These are phyloP conservation scores for Apophysomyces ossiformis DNA, from an alignment of 371 early-diverging fungal species.

Conservation along the genomic window DNA sequence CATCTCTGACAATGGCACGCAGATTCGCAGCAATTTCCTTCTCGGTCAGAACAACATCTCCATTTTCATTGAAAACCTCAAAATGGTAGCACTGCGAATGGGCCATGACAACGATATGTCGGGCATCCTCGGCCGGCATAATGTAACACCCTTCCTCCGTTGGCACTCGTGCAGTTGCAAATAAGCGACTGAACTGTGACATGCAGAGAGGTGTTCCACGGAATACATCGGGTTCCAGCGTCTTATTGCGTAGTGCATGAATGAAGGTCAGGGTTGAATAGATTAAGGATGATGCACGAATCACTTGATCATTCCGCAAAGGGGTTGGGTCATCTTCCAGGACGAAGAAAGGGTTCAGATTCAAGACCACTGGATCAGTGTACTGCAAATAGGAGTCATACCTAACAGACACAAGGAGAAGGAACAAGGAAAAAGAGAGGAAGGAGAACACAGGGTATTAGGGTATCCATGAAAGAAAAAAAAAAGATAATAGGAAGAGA, in stretches of 20 bases:
- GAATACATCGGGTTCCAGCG: slow-evolving; percentile 67
- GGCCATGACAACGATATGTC: slow-evolving; percentile 69
- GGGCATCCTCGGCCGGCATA: slow-evolving; percentile 46
- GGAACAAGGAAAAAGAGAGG: neutral
- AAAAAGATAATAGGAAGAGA: slow-evolving; percentile 4
- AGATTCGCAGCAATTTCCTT: slow-evolving; percentile 57
- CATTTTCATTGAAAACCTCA: slow-evolving; percentile 64
- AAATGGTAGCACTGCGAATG: slow-evolving; percentile 71
- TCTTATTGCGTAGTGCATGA: slow-evolving; percentile 47
- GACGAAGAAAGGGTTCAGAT: slow-evolving; percentile 58
- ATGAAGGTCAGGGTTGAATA: slow-evolving; percentile 60
- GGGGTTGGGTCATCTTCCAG: slow-evolving; percentile 61
- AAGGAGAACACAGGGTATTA: neutral
- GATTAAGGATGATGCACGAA: slow-evolving; percentile 55
- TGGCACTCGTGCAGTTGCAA: slow-evolving; percentile 66
- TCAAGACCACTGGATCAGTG: slow-evolving; percentile 53
- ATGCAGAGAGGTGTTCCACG: slow-evolving; percentile 70
- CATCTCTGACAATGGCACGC: slow-evolving; percentile 47
- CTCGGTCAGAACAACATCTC: slow-evolving; percentile 44
- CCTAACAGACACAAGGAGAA: slow-evolving; percentile 23
- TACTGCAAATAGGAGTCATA: slow-evolving; percentile 54
- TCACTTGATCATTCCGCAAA: slow-evolving; percentile 53
- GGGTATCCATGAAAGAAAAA: neutral
- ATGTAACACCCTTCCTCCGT: slow-evolving; percentile 60
- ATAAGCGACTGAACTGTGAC: slow-evolving; percentile 68